Evolutionary conservation across 108 stramenopile species (phyloP).

Genomic region (Cyclotella baltica): DNA sequence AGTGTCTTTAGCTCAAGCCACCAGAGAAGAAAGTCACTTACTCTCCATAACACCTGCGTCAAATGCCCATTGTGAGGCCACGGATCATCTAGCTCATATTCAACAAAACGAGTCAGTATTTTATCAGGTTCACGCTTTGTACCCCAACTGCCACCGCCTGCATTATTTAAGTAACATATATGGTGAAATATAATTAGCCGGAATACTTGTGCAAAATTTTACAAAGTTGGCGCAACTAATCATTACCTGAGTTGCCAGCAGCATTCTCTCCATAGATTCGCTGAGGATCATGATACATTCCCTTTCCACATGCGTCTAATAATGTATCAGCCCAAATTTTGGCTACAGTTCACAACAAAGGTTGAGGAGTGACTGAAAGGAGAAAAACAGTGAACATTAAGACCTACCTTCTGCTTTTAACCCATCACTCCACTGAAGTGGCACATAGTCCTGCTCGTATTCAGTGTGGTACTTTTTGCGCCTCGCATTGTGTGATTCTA

Average conservation of each 20-base stretch:
- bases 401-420: constrained; percentile 25
- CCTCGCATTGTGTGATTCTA: constrained; percentile 30
- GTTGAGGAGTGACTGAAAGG: too few relatives aligned
- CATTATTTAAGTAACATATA: too few relatives aligned
- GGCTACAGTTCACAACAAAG: constrained; percentile 8
- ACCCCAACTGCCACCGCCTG: constrained; percentile 35
- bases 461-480: constrained; percentile 35
- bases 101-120: constrained; percentile 41
- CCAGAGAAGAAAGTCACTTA: neutral
- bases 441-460: constrained; percentile 29
- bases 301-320: constrained; percentile 28
- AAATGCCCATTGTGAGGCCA: constrained; percentile 44
- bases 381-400: too few relatives aligned
- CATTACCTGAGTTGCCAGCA: too few relatives aligned
- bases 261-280: constrained; percentile 37
- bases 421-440: constrained; percentile 39
- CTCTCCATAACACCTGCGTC: constrained; percentile 32
- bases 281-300: constrained; percentile 40
- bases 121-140: constrained; percentile 10
- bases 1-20: too few relatives aligned
- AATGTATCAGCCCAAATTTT: constrained; percentile 34
- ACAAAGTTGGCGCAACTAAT: too few relatives aligned
- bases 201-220: too few relatives aligned
- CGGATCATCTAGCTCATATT: constrained; percentile 32
- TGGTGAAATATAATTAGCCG: too few relatives aligned